These are phyloP conservation scores for Globisporangium barbulae DNA, from an alignment of 352 stramenopile genomes.

Conservation along the genomic window DNA sequence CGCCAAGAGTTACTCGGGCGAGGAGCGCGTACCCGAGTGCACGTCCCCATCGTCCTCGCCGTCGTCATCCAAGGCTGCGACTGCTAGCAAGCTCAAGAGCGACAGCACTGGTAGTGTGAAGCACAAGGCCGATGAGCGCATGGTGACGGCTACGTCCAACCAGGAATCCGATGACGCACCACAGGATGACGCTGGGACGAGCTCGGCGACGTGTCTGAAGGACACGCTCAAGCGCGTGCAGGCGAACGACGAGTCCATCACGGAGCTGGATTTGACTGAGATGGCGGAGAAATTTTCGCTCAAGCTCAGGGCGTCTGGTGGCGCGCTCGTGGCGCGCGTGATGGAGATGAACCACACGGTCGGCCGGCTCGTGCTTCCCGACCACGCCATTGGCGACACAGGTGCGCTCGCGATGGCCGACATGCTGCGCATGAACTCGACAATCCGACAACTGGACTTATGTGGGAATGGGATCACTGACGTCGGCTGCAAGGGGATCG, in stretches of 20 bases:
- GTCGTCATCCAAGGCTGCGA: not conserved
- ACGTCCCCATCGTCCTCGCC: slow-evolving; percentile 5
- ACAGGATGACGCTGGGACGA: not conserved
- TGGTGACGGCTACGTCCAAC: slow-evolving; percentile 1
- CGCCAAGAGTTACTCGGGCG: slow-evolving; percentile 9
- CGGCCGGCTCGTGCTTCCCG: slow-evolving; percentile 35
- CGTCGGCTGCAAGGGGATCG: slow-evolving; percentile 24
- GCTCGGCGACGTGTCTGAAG: slow-evolving; percentile 24
- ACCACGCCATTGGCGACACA: slow-evolving; percentile 48
- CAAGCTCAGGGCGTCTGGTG: slow-evolving; percentile 36
- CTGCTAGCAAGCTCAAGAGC: not conserved
- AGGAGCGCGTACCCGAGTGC: slow-evolving; percentile 16
- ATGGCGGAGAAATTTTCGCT: slow-evolving; percentile 41
- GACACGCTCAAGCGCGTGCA: slow-evolving; percentile 56
- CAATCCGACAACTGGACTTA: slow-evolving; percentile 45
- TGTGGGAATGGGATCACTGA: slow-evolving; percentile 48
- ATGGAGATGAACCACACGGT: slow-evolving; percentile 54
- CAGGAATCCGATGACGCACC: not conserved
- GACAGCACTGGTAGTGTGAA: not conserved
- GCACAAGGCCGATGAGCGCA: not conserved
- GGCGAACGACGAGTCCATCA: slow-evolving; percentile 48
- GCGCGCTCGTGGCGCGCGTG: slow-evolving; percentile 43
- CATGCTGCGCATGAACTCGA: slow-evolving; percentile 51
- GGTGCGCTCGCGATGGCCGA: slow-evolving; percentile 45
- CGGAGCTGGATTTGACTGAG: slow-evolving; percentile 52